Base-by-base conservation (phyloP, 1,284 basidiomycete genomes). In the Melampsora americana region DNA sequence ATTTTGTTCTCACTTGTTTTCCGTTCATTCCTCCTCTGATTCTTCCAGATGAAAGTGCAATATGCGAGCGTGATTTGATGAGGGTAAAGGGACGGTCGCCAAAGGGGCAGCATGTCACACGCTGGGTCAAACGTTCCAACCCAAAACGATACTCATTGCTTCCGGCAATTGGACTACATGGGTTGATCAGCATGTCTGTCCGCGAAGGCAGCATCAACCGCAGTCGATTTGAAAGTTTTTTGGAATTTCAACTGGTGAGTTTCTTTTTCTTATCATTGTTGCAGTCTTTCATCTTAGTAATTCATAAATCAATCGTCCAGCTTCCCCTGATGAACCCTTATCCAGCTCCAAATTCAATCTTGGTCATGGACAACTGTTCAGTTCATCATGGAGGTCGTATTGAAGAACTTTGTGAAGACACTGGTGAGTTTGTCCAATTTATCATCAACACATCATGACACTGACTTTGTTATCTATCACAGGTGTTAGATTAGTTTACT, bases 211-310 rank as follows among this genome's bases (percentile, higher is more conserved):
- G 16, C 1, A 50, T 68, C 39, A 53, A 14, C 48, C 3, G 1
- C 0, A 28, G 35, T 12, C 48, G 56, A 32, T 68, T 39, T 20
- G 44, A 68, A 53, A 12, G 56, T 30, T 68, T 68, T 20, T 44
- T 68, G 6, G 28, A 68, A n/a, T 53, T 28, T 28, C 46, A 68
- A 11, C 30, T 68, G 46, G 66, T 66, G 28, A 28, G 64, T n/a
- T n/a, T n/a, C n/a, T n/a, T n/a, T n/a, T n/a, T n/a, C n/a, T 48
- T 48, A 11, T 48, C 46, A 48, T 11, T 48, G 11, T 48, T 48
- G 46, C 11, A 11, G 46, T 11, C 46, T 48, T 11, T 48, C 46
- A n/a, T 48, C 46, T 48, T 48, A n/a, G n/a, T n/a, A n/a, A n/a
- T n/a, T n/a, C n/a, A n/a, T n/a, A n/a, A n/a, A n/a, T n/a, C n/a